Conservation (phyloP, 768 basidiomycete species). For the Serendipita vermifera region DNA sequence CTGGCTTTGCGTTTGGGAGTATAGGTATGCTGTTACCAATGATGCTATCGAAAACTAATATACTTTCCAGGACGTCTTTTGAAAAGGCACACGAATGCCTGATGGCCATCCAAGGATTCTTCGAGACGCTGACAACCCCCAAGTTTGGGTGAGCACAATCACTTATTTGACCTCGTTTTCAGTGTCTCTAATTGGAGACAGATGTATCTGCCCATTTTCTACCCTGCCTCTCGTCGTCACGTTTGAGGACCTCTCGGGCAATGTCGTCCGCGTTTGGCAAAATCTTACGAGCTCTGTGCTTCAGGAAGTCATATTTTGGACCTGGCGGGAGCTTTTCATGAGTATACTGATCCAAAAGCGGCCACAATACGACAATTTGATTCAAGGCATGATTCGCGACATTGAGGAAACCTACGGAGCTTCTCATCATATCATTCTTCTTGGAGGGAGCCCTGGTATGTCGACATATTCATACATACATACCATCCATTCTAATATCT, state of each 20-base stretch:
- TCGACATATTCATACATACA: background rate
- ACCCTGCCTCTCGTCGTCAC: background rate
- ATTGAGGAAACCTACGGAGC: background rate
- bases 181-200: background rate
- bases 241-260: background rate
- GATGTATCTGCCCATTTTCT: background rate
- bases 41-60: too few relatives aligned
- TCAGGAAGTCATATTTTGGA: background rate
- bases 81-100: background rate
- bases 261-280: background rate
- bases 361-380: background rate
- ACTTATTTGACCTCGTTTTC: background rate
- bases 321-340: background rate
- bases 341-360: background rate
- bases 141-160: background rate
- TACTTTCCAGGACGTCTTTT: background rate
- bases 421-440: background rate
- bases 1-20: too few relatives aligned
- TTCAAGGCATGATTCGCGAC: background rate
- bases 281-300: background rate
- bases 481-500: background rate
- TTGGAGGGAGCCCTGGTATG: background rate
- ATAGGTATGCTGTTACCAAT: too few relatives aligned
- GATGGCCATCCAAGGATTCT: background rate
- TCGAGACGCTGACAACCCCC: background rate